Evolutionary conservation across 768 basidiomycete species (phyloP).

Genomic region (Brasilioporus rufonigricans): DNA sequence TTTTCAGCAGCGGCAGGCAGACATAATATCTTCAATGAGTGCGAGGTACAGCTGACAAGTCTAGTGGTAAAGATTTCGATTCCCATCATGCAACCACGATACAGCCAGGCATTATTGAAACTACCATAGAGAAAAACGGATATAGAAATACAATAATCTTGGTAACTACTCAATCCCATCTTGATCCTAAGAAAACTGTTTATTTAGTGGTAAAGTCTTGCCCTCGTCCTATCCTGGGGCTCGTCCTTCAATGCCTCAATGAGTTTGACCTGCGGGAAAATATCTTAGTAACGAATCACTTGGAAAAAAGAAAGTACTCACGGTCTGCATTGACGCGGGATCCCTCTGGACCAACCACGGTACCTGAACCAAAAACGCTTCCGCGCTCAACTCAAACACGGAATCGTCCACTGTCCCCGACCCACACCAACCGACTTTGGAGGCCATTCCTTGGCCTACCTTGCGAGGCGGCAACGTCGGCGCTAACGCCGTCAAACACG

Average conservation of each 20-base stretch:
- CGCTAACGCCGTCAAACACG: not conserved
- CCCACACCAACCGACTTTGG: not conserved
- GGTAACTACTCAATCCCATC: no score
- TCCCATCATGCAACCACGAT: no score
- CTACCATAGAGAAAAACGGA: no score
- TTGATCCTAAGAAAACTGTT: no score
- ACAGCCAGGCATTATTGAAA: no score
- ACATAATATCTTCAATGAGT: slow-evolving; percentile 98
- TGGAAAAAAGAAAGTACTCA: not conserved
- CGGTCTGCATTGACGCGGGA: not conserved
- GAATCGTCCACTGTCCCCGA: not conserved
- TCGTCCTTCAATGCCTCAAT: not conserved
- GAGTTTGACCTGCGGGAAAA: not conserved
- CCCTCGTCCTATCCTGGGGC: not conserved
- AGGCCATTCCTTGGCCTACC: not conserved
- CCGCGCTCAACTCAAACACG: slow-evolving; percentile 9
- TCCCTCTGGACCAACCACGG: slow-evolving; percentile 5
- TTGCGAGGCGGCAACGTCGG: not conserved
- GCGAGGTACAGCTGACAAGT: no score
- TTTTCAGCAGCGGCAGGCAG: slow-evolving; percentile 92
- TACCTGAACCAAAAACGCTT: slow-evolving; percentile 8
- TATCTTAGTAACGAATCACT: not conserved
- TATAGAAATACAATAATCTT: no score
- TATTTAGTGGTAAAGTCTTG: slow-evolving; percentile 3
- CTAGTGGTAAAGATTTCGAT: slow-evolving; percentile 15